Evolutionary conservation across 2,329 filamentous ascomycete genomes (phyloP).

Genomic region (Diaporthe humulicola): DNA sequence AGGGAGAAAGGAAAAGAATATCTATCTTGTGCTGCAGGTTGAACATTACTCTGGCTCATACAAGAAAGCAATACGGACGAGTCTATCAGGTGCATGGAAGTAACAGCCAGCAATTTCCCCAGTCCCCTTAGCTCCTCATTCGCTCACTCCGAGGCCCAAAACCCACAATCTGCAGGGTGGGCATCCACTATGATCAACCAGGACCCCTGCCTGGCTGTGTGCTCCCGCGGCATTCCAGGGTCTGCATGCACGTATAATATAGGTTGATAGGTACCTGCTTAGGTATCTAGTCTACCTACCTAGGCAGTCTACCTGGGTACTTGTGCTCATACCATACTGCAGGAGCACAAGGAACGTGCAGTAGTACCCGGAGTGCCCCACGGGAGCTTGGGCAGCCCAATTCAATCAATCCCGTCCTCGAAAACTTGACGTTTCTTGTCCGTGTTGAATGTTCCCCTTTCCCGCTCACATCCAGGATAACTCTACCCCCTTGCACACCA

Average conservation of each 20-base stretch:
- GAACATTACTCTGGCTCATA: neutral
- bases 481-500: neutral
- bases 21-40: neutral
- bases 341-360: neutral
- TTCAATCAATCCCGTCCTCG: neutral
- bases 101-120: neutral
- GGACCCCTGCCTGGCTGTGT: neutral
- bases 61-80: neutral
- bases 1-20: neutral
- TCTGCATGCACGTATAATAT: neutral
- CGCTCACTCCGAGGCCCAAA: conserved; percentile 1
- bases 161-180: neutral
- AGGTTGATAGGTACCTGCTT: no score
- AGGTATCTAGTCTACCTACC: no score
- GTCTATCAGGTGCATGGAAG: neutral
- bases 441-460: conserved; percentile 7
- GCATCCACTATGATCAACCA: neutral
- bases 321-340: neutral
- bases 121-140: neutral
- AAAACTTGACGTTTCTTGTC: conserved; percentile 23
- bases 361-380: conserved; percentile 23
- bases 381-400: conserved; percentile 22
- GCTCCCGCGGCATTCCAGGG: neutral
- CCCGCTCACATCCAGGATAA: neutral
- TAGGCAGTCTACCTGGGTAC: no score